These are phyloP conservation scores for Silene uniflora DNA, from an alignment of 148 eudicot genomes.

Conservation along the genomic window DNA sequence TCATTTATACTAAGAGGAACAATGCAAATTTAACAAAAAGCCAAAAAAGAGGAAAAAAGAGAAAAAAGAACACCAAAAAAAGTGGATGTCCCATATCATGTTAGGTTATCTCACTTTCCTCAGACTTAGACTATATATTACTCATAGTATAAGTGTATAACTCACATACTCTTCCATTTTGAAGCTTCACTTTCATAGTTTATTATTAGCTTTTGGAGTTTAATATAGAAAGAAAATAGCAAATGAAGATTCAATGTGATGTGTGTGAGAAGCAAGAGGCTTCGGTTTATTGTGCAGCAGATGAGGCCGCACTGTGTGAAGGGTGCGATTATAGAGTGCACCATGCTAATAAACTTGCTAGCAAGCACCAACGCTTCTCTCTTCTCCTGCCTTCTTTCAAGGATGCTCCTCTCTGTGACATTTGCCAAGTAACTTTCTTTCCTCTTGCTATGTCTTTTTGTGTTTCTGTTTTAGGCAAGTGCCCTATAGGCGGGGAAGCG, in stretches of 20 bases:
- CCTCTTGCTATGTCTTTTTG: background rate
- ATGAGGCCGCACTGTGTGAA: conserved; percentile 75
- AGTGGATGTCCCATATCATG: conserved; percentile 17
- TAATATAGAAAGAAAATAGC: background rate
- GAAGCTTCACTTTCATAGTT: background rate
- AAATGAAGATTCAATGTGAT: conserved; percentile 85
- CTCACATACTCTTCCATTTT: conserved; percentile 3
- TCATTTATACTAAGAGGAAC: too few relatives aligned
- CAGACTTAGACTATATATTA: background rate
- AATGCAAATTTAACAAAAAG: background rate
- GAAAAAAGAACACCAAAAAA: background rate
- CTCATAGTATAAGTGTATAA: background rate
- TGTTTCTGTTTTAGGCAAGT: too few relatives aligned
- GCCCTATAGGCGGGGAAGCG: too few relatives aligned
- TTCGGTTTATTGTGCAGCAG: conserved; percentile 69
- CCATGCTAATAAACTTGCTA: conserved; percentile 71
- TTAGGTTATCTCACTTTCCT: conserved; percentile 23
- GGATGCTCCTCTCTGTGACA: conserved; percentile 62
- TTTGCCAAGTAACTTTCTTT: conserved; percentile 55
- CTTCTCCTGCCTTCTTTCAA: conserved; percentile 48
- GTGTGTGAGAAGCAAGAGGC: conserved; percentile 72
- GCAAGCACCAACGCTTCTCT: conserved; percentile 60
- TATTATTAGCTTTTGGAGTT: background rate
- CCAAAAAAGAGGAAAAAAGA: background rate
- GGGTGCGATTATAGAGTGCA: conserved; percentile 64